Evolutionary conservation across 257 asterid genomes (phyloP), one percentile per base, ranked within the genome.

Genomic region (Thymus mandschuricus): DNA sequence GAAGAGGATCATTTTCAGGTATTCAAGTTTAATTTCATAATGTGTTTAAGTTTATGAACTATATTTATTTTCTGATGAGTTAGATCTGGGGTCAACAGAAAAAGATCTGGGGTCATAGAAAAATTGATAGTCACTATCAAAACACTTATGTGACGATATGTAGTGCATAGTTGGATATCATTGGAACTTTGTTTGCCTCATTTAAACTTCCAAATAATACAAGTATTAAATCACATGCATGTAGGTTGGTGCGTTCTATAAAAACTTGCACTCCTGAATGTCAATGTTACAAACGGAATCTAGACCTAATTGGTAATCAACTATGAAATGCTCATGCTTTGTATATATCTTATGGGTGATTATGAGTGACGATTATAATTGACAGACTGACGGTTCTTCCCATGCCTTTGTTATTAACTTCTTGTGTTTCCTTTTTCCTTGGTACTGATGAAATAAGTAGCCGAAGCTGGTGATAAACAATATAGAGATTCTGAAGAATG

Each of bases 381-480:
- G 8, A 67, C 44, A n/a, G 49, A n/a, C 66, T 66, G 8, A 68
- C 60, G 10, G 50, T 55, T 72, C 34, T 55, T n/a, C 60, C 15
- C 50, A 35, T 13, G 28, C 46, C 52, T 27, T 15, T 48, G 21
- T 62, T 29, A 76, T 75, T 54, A 52, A 58, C 60, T 60, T 74
- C 81, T 80, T 68, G 60, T 72, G 51, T 72, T 15, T 50, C 10
- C 51, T 62, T 46, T 48, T 54, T 45, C 28, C 76, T 80, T 56
- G 74, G 60, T 46, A 65, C 40, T 81, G 83, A 55, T 31, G 66
- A 82, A 75, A 84, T 75, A 75, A 79, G 83, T 81, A 93, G 99
- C 97, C 99, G 12, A 94, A 94, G 85, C 84, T 94, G 85, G 97
- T 94, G 84, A 85, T 94, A 71, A 94, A 94, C 92, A 94, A 94